Evolutionary conservation across 2,329 filamentous ascomycete genomes (phyloP), one percentile per base, ranked within the genome.

Genomic region (Pseudocercospora musae): DNA sequence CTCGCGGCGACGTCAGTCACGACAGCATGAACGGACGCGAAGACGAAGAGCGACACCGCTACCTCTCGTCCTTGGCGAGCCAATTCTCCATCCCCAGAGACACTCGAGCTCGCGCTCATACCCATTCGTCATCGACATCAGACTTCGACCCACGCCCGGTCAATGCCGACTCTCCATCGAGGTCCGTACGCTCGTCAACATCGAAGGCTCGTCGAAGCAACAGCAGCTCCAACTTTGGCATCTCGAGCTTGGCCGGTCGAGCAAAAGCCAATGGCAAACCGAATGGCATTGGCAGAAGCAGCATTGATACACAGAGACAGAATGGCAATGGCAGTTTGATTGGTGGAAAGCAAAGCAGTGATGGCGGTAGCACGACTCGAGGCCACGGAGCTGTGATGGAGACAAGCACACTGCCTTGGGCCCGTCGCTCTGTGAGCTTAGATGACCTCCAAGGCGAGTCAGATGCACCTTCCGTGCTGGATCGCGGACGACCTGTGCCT

Each of bases 161-260:
- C 52, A 18, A 54, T 40, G 52, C 78, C 42, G 66, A 68, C 21
- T 52, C 48, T 53, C 61, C 64, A 54, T 71, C 76, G 48, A 77
- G 78, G 40, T 72, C 72, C 25, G 66, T 69, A 8, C 72, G 66
- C 31, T 68, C 72, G 25, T 56, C 64, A 13, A 64, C 67, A 18
- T 56, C 66, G 18, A 66, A 68, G 55, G 85, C 86, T 13, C 85
- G 88, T 62, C 85, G 90, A 62, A 95, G 91, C 78, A 92, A 92
- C 74, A 94, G 90, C 80, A 90, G 88, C 74, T 91, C 89, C 37
- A 90, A 88, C 73, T 88, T 89, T 70, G 62, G 62, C 40, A 59
- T 63, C 13, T 64, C 60, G 54, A 67, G 52, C 29, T 58, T 68
- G 40, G 57, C 58, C 4, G 53, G 57, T 33, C 62, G 62, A 55